Evolutionary conservation across 768 basidiomycete genomes (phyloP), one percentile per base, ranked within the genome.

Genomic region (Lentinula lateritia): DNA sequence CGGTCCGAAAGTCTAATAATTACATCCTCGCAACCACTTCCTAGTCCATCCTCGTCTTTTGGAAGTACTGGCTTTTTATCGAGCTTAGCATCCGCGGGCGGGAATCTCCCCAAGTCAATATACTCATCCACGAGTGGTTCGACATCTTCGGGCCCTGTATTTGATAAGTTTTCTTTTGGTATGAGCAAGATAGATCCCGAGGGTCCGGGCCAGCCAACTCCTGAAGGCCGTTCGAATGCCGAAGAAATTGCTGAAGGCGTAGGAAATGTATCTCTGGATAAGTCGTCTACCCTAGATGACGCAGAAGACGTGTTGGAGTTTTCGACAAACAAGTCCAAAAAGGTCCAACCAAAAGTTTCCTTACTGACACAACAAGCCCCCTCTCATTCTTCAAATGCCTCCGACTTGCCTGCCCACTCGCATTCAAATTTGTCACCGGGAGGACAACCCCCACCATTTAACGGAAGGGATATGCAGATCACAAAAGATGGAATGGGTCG

Each of bases 21-120:
- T 73, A 96, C 93, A 5, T 93, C 91, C 34, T 93, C 91, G 0
- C 96, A 95, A 69, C 96, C 96, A 0, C 80, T 99, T 5, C 96
- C 96, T 0, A 92, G 90, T 2, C 91, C 91, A 0, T 87, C 85
- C 15, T 89, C 88, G 35, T 88, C 88, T 4, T 88, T 84, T 68
- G 83, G 79, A 50, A 78, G 56, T 20, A 58, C 82, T 20, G 85
- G 85, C 56, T 90, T 92, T 12, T 70, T 71, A 61, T 56, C 43
- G 35, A 64, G 52, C 56, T 8, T 63, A 38, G 48, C 34, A 38
- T 52, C 28, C 8, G n/a, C 58, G 2, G 38, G 56, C 7, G 55
- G 55, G 13, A 16, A 35, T 20, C 46, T 56, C 9, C 55, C 55
- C 38, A 56, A 56, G 41, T 42, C 67, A 10, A 60, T 62, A 63